Evolutionary conservation across 129 eudicot genomes (phyloP), one percentile per base, ranked within the genome.

Genomic region (Pulicaria dysenterica): DNA sequence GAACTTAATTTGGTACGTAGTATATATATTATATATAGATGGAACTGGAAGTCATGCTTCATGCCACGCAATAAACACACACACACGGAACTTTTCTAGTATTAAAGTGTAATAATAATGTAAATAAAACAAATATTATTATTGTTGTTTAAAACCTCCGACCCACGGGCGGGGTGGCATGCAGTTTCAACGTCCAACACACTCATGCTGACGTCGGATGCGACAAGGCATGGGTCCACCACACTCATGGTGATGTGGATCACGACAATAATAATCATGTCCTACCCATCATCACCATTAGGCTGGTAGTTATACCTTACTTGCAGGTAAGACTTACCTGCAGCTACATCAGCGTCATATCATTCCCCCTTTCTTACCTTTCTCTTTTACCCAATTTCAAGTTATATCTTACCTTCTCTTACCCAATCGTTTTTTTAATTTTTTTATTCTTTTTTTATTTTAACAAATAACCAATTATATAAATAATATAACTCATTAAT

Each of bases 171-270:
- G 61, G 48, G 19, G 62, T 73, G 61, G 78, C 73, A 34, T 11
- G 12, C 3, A 34, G 8, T 42, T 75, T 73, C 44, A 62, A 15
- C 53, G 40, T 37, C 34, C 71, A 48, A 50, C 49, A 40, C 51
- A 70, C 37, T 38, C 69, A 72, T 24, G 76, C 77, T 72, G 77
- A 72, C 77, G 71, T 49, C 31, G 73, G 80, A 75, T 75, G 65
- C 59, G 73, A 75, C 73, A 75, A 56, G 55, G 66, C 55, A 7
- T 34, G 59, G 67, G 74, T 40, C 80, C 74, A 57, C 68, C 46
- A 31, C 49, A n/a, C 37, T 67, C 55, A 31, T 43, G 64, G 66
- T 75, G 73, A 75, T 73, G 67, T 54, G 74, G 13, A 37, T 67
- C 45, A 76, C 74, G 45, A 76, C 77, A 70, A 56, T 42, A 24